phyloP scores from a whole-genome alignment of 2,329 filamentous ascomycete genomes.

The Penicillium sp. region DNA sequence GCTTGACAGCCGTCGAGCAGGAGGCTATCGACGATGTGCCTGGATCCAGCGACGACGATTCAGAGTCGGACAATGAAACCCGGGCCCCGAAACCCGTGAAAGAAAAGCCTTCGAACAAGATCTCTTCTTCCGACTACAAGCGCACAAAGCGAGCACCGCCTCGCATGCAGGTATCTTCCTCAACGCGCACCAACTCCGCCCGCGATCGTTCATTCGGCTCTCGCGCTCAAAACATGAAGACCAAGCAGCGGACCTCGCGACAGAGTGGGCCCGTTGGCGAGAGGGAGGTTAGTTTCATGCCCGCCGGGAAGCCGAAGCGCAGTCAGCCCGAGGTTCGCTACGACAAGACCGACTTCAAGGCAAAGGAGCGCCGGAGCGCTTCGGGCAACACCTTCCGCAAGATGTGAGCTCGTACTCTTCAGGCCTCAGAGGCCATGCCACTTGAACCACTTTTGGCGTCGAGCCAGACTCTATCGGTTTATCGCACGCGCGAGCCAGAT shows the following conservation, averaged over 20 bases:
- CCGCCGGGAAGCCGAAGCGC: constrained; percentile 42
- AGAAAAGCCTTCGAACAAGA: constrained; percentile 38
- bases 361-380: constrained; percentile 46
- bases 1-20: constrained; percentile 59
- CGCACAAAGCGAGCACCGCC: constrained; percentile 47
- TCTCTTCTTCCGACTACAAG: constrained; percentile 54
- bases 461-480: background rate
- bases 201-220: constrained; percentile 56
- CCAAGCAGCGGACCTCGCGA: constrained; percentile 31
- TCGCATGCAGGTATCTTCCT: constrained; percentile 56
- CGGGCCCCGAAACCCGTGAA: constrained; percentile 22
- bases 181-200: constrained; percentile 40
- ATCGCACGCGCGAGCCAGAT: background rate
- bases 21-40: constrained; percentile 53
- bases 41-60: constrained; percentile 38
- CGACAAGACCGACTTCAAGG: constrained; percentile 21
- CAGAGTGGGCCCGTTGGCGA: constrained; percentile 42
- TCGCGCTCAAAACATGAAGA: constrained; percentile 46
- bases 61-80: constrained; percentile 31
- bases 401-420: constrained; percentile 32
- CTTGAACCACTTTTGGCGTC: background rate
- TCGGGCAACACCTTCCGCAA: constrained; percentile 47
- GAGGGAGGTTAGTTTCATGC: constrained; percentile 58
- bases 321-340: constrained; percentile 20
- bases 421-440: background rate